Evolutionary conservation across 352 stramenopile species (phyloP).

Genomic region (Halophytophthora batemanensis): DNA sequence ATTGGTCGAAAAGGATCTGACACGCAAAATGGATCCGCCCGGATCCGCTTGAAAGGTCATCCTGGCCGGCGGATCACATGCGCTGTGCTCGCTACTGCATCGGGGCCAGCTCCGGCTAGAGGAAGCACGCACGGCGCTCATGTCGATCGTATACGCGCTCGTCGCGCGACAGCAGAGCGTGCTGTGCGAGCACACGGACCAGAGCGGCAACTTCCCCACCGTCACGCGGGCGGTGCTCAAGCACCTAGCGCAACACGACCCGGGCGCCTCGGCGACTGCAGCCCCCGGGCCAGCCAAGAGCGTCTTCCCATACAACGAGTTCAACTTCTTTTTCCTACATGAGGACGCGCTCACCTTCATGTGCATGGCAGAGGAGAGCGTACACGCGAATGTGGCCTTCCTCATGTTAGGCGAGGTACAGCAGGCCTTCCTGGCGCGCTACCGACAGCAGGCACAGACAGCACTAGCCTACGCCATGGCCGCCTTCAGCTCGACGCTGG

Average conservation of each 20-base stretch:
- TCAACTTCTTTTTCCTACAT: conserved; percentile 80
- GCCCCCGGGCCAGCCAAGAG: conserved; percentile 45
- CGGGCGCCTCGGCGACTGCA: conserved; percentile 11
- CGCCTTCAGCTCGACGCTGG: conserved; percentile 55
- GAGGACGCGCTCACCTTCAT: conserved; percentile 76
- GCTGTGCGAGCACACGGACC: conserved; percentile 75
- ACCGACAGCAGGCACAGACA: conserved; percentile 60
- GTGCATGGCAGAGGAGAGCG: conserved; percentile 80
- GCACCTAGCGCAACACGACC: conserved; percentile 57
- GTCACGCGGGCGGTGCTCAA: conserved; percentile 74
- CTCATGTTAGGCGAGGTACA: conserved; percentile 70
- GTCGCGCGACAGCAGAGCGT: conserved; percentile 72
- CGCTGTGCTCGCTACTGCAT: conserved; percentile 1
- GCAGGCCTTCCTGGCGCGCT: conserved; percentile 57
- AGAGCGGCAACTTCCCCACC: conserved; percentile 72
- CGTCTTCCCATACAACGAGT: conserved; percentile 76
- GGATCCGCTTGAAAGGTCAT: conserved; percentile 14
- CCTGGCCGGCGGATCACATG: conserved; percentile 1
- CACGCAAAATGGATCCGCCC: conserved; percentile 16
- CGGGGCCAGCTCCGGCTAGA: too few species aligned
- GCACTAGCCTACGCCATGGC: conserved; percentile 70
- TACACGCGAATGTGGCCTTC: conserved; percentile 73
- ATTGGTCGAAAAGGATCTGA: conserved; percentile 23
- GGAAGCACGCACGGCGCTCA: too few species aligned
- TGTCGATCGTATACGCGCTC: conserved; percentile 78